Percentiles rank a stretch among this genome's conserved stretches.
Evolutionary conservation across 192 early-diverging fungal species (phyloP).

Genomic region (Rhizophagus sp.): DNA sequence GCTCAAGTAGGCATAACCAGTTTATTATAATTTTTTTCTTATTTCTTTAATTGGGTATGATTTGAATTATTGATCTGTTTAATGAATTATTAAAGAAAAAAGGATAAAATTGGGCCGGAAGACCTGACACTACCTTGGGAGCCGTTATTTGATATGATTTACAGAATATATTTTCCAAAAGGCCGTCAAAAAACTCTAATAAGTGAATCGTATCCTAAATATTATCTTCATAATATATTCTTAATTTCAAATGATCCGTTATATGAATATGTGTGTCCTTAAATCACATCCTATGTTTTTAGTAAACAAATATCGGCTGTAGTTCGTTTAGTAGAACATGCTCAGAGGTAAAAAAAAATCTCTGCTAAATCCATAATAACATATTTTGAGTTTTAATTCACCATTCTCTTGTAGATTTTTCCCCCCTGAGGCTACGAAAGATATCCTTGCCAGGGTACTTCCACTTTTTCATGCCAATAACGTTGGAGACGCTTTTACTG

Average conservation of each 20-base stretch:
- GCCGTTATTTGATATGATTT: constrained; percentile 67
- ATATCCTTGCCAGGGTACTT: constrained; percentile 79
- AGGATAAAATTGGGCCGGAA: constrained; percentile 60
- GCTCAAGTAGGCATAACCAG: constrained; percentile 59
- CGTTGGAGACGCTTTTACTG: constrained; percentile 54
- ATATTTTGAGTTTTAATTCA: too few relatives aligned
- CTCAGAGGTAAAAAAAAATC: constrained; percentile 48
- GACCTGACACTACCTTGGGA: constrained; percentile 75
- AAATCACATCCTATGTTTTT: not conserved
- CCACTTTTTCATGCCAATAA: constrained; percentile 74
- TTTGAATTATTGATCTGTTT: not conserved
- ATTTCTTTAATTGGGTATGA: not conserved
- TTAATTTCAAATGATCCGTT: not conserved
- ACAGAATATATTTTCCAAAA: constrained; percentile 62
- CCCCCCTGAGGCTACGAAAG: constrained; percentile 56
- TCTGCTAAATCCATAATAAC: not conserved
- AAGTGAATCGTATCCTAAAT: constrained; percentile 51
- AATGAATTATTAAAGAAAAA: constrained; percentile 49
- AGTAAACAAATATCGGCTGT: constrained; percentile 55
- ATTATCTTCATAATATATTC: not conserved
- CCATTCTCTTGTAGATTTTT: constrained; percentile 59
- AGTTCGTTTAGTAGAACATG: constrained; percentile 49
- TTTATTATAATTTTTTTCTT: not conserved
- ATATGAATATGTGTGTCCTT: not conserved
- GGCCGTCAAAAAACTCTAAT: constrained; percentile 63